Evolutionary conservation across 352 stramenopile genomes (phyloP), one percentile per base, ranked within the genome.

Genomic region (Globisporangium cystogenes): DNA sequence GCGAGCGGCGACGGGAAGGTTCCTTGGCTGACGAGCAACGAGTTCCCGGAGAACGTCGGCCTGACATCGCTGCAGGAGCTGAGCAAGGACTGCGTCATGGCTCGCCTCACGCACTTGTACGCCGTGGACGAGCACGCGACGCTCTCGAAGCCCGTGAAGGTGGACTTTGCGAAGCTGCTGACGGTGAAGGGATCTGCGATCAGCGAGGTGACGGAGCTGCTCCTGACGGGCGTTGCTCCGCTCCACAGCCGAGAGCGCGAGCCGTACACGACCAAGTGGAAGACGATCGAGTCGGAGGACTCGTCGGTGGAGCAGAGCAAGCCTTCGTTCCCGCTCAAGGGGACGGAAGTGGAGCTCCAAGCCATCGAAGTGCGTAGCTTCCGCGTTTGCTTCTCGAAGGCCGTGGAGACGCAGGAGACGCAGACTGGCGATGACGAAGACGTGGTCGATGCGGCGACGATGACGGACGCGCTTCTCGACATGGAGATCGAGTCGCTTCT

Each of bases 101-200:
- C 98, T 27, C 93, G 97, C 52, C 62, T 99, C 46, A 91, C 86
- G 40, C 96, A 99, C 74, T 81, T 98, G 62, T 99, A 95, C 59
- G 87, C 77, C 7, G 61, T 93, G 31, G 78, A 92, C 31, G 91
- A 97, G 70, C 79, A 96, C 60, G 56, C 67, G 29, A 68, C 67
- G n/a, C 56, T 96, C 45, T 95, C 86, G 6, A 74, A 90, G 48
- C 67, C 80, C 1, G 83, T 79, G 21, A 74, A 60, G 0, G 72
- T 96, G 47, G 82, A 96, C 59, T 88, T 91, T 58, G 59, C 65
- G 20, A 67, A 72, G 54, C 54, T 90, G 11, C 86, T 90, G 23
- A 57, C 55, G 0, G 66, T 69, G 21, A 76, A 75, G 64, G 77
- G 74, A n/a, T 58, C 58, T 43, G 59, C 23, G 53, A 76, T 80